These are phyloP conservation scores for Metschnikowia picachoensis DNA, from an alignment of 805 yeast species.

Conservation along the genomic window DNA sequence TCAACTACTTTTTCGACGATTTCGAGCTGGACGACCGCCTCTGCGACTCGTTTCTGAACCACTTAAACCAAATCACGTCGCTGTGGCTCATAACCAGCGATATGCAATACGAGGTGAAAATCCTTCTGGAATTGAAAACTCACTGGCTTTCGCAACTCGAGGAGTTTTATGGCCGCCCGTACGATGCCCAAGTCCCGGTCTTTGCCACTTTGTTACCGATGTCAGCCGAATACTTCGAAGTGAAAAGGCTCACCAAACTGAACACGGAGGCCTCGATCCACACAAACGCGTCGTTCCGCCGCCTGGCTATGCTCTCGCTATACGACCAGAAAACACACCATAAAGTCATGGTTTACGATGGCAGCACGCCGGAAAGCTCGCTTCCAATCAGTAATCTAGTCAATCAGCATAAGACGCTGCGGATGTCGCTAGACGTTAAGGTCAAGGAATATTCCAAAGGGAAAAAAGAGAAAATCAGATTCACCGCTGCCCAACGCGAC, in stretches of 20 bases:
- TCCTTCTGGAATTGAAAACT: conserved; percentile 36
- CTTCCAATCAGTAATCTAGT: conserved; percentile 35
- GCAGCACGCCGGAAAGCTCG: conserved; percentile 21
- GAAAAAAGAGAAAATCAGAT: conserved; percentile 1
- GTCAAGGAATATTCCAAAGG: conserved; percentile 19
- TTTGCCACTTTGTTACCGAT: conserved; percentile 24
- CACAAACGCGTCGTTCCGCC: conserved; percentile 41
- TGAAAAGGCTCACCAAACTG: conserved; percentile 27
- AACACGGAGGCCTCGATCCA: conserved; percentile 37
- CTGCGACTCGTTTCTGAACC: conserved; percentile 46
- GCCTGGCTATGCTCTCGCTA: conserved; percentile 44
- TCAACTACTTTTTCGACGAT: conserved; percentile 85
- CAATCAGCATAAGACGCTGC: conserved; percentile 36
- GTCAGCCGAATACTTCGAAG: conserved; percentile 21
- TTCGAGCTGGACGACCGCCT: conserved; percentile 36
- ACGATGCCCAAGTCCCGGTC: conserved; percentile 18
- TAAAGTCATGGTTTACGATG: conserved; percentile 32
- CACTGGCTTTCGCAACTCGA: conserved; percentile 36
- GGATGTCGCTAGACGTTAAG: conserved; percentile 29
- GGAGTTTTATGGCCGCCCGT: conserved; percentile 29
- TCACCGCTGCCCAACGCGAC: not conserved
- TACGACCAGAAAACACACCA: conserved; percentile 37
- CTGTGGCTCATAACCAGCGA: conserved; percentile 26
- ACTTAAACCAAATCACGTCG: conserved; percentile 38
- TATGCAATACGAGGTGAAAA: conserved; percentile 36